These are phyloP conservation scores for Dactylellina haptotyla DNA, from an alignment of 2,329 filamentous ascomycete genomes.

Conservation along the genomic window DNA sequence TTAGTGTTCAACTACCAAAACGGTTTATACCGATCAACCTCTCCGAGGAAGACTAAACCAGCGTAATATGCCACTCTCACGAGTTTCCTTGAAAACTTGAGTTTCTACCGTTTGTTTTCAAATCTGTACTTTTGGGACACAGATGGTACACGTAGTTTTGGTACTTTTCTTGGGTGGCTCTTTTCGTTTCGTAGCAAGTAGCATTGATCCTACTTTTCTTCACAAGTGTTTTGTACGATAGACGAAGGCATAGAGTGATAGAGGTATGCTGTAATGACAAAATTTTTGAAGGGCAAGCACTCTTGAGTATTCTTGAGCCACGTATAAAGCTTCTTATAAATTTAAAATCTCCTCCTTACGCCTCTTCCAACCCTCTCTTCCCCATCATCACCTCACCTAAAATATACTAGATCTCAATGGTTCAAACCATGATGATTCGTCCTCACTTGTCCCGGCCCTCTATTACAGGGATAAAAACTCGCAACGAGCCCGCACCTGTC, in stretches of 20 bases:
- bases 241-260: conserved; percentile 4
- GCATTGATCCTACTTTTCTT: no score
- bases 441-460: not conserved
- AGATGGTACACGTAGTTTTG: no score
- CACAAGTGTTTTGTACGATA: conserved; percentile 15
- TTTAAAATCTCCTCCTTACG: not conserved
- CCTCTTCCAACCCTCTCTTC: not conserved
- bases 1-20: conserved; percentile 73
- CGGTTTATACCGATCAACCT: conserved; percentile 74
- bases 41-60: conserved; percentile 54
- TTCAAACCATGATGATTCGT: not conserved
- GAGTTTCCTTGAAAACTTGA: not conserved
- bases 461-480: not conserved
- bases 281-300: not conserved
- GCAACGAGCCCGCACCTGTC: not conserved
- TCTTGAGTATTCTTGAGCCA: not conserved
- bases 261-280: not conserved
- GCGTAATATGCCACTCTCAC: not conserved
- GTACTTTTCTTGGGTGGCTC: not conserved
- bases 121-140: no score
- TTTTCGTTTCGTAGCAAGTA: not conserved
- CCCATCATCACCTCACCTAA: not conserved
- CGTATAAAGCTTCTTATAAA: not conserved
- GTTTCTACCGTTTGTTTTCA: no score
- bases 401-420: not conserved